Base-by-base conservation (phyloP, 1,139 yeast species). In the Yamadazyma mexicana region DNA sequence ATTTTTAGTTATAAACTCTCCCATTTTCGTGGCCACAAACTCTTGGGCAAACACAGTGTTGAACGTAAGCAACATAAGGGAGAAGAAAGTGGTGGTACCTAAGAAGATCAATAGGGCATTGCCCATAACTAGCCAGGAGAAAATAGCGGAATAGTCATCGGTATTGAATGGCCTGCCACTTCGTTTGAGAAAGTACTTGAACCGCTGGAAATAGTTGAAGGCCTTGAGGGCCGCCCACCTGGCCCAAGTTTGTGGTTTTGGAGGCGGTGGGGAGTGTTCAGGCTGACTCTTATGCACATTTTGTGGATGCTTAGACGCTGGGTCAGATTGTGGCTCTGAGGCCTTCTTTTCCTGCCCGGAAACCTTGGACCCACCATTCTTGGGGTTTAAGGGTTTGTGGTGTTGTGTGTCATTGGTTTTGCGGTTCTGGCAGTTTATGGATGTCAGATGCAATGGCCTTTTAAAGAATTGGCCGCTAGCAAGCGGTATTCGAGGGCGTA, bases 21-120 rank as follows among this genome's bases (percentile, higher is more conserved):
- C 98, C 29, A 89, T 70, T 49, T 77, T 75, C 37, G 84, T 69
- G 1, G 97, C 98, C 33, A 91, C 83, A 45, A 81, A 78, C 56
- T 91, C 97, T 56, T 91, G 96, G 1, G 96, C 95, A 55, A 87
- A 80, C 8, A 89, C 91, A 0, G 96, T 87, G 56, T 89, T 89
- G 59, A 85, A 66, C 3, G 92, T 75, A 58, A 83, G 79, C n/a
- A 92, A 73, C 1, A 89, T 70, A 38, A 88, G 55, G 4, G 96
- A 87, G 37, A 87, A 68, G 59, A 91, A 91, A 0, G 97, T 87
- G 2, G 98, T 92, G 8, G 98, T 91, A 12, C 91, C 96, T 20
- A 89, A 65, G 29, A 88, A 66, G 43, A 92, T 75, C 61, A 94
- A 69, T 10, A 88, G 62, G 3, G 85, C 83, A 55, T 92, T 91